These are phyloP conservation scores for Pyrus bretschneideri DNA, from an alignment of 306 rosid species.

Conservation along the genomic window DNA sequence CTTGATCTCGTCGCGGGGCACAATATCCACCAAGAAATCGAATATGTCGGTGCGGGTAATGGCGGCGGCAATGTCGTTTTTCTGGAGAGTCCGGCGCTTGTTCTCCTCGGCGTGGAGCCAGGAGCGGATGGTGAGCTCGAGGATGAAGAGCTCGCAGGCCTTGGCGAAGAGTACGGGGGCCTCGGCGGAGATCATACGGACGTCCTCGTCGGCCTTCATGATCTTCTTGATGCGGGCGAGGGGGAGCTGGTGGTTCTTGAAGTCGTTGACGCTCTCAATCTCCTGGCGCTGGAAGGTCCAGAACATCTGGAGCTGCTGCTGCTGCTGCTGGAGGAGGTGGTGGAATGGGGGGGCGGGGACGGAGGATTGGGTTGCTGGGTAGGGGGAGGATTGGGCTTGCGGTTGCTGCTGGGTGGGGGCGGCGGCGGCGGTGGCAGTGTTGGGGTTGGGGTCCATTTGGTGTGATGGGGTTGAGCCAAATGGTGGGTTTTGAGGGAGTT, in stretches of 20 bases:
- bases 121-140: conserved; percentile 91
- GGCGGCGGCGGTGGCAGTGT: background rate
- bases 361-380: conserved; percentile 38
- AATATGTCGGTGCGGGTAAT: conserved; percentile 85
- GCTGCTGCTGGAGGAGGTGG: conserved; percentile 90
- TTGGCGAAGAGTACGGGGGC: conserved; percentile 89
- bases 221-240: conserved; percentile 97
- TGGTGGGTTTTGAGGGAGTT: background rate
- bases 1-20: conserved; percentile 91
- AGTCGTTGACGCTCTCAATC: conserved; percentile 86
- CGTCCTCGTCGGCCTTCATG: conserved; percentile 99
- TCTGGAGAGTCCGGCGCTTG: conserved; percentile 88
- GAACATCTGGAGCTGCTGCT: conserved; percentile 94
- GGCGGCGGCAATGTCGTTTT: conserved; percentile 92
- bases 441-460: conserved; percentile 7
- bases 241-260: conserved; percentile 98
- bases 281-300: conserved; percentile 90
- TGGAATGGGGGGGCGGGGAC: conserved; percentile 50
- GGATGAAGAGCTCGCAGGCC: conserved; percentile 99
- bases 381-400: conserved; percentile 15
- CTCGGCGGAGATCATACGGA: conserved; percentile 97
- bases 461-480: conserved; percentile 2
- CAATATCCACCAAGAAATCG: conserved; percentile 86
- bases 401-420: background rate
- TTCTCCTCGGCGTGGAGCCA: conserved; percentile 99